Percentiles rank a stretch among this genome's conserved stretches.
Conservation (phyloP, 2,329 filamentous ascomycete genomes). For the Cladosporium sp. region DNA sequence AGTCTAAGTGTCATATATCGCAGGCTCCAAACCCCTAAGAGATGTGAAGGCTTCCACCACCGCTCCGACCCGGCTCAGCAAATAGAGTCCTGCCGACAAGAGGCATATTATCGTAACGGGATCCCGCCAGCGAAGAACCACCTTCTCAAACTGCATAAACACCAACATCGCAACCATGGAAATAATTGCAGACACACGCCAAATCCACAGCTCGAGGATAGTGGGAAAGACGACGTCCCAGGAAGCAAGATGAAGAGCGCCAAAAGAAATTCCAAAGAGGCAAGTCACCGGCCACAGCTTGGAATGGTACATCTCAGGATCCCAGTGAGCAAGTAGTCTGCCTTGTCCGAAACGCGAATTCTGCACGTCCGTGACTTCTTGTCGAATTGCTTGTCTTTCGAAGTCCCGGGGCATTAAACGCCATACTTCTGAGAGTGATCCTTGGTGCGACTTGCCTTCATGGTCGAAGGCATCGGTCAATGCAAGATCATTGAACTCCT, state of each 20-base stretch:
- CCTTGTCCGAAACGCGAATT: conserved; percentile 1
- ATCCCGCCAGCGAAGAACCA: conserved; percentile 11
- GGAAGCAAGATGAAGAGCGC: conserved; percentile 30
- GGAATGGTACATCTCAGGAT: conserved; percentile 24
- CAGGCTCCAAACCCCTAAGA: conserved; percentile 5
- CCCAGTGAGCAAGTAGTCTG: conserved; percentile 21
- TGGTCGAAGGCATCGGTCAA: conserved; percentile 29
- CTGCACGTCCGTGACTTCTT: conserved; percentile 11
- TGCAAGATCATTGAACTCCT: conserved; percentile 25
- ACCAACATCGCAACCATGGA: conserved; percentile 27
- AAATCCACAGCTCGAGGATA: conserved; percentile 27
- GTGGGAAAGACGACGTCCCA: conserved; percentile 32
- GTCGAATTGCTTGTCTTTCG: conserved; percentile 26
- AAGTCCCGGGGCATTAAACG: conserved; percentile 31
- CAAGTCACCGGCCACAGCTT: conserved; percentile 23
- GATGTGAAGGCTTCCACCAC: conserved; percentile 2
- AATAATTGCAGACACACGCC: conserved; percentile 26
- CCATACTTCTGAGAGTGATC: conserved; percentile 27
- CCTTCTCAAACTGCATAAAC: conserved; percentile 8
- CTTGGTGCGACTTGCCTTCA: conserved; percentile 22
- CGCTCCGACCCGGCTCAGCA: conserved; percentile 6
- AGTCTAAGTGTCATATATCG: conserved; percentile 3
- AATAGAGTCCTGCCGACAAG: conserved; percentile 45
- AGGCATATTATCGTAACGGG: conserved; percentile 48
- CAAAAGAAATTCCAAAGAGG: conserved; percentile 24